phyloP scores from a whole-genome alignment of 805 yeast species.

The Dipodascopsis uninucleata region DNA sequence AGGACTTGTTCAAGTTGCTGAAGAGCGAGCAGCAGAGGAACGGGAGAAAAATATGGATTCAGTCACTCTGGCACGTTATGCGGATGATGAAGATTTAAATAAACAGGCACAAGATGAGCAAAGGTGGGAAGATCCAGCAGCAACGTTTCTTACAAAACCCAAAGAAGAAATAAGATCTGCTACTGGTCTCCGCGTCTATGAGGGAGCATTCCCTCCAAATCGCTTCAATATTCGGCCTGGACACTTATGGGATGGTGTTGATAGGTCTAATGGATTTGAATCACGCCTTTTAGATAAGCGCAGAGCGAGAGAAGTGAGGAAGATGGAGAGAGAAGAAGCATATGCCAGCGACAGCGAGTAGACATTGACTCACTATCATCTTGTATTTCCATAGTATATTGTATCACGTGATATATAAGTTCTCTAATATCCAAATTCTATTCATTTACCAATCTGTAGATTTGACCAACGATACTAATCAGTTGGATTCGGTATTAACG shows the following conservation, averaged over 20 bases:
- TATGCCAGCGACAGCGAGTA: conserved; percentile 22
- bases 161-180: conserved; percentile 29
- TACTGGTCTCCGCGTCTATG: conserved; percentile 55
- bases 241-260: conserved; percentile 85
- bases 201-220: conserved; percentile 57
- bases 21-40: conserved; percentile 38
- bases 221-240: conserved; percentile 79
- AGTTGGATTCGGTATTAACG: too few species aligned
- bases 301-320: conserved; percentile 25
- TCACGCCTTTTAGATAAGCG: conserved; percentile 47
- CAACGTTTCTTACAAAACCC: conserved; percentile 40
- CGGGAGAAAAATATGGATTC: conserved; percentile 33
- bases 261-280: conserved; percentile 86
- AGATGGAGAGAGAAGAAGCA: conserved; percentile 25
- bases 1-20: conserved; percentile 42
- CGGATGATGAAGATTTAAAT: conserved; percentile 43
- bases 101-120: conserved; percentile 36
- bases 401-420: too few species aligned
- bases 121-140: conserved; percentile 63
- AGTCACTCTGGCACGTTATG: conserved; percentile 35
- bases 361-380: too few species aligned
- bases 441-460: too few species aligned
- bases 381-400: too few species aligned
- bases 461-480: too few species aligned
- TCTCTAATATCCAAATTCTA: too few species aligned